phyloP scores from a whole-genome alignment of 2,329 filamentous ascomycete genomes.

The Fusarium nanum region DNA sequence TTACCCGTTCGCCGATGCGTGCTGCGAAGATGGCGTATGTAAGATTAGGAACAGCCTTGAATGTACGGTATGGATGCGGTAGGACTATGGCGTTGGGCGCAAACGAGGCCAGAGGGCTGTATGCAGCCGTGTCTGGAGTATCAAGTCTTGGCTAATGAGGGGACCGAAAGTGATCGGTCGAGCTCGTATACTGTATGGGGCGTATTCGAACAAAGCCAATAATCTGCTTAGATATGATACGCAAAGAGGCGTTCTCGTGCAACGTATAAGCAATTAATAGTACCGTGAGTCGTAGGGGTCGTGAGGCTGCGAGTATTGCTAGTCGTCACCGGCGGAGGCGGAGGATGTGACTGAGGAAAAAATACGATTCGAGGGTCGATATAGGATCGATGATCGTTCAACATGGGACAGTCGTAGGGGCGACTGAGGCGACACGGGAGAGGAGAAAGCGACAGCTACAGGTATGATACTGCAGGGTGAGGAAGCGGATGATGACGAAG shows the following conservation, averaged over 20 bases:
- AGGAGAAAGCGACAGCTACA: conserved; percentile 15
- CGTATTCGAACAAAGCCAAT: conserved; percentile 42
- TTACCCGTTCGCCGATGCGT: conserved; percentile 29
- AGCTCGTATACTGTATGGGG: conserved; percentile 50
- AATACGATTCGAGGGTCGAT: conserved; percentile 34
- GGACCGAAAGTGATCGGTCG: conserved; percentile 44
- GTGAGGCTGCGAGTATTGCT: conserved; percentile 40
- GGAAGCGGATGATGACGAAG: conserved; percentile 22
- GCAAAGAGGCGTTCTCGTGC: conserved; percentile 42
- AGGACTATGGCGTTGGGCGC: conserved; percentile 41
- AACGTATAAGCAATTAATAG: conserved; percentile 42
- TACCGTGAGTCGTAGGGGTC: conserved; percentile 20
- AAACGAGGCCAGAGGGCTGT: conserved; percentile 38
- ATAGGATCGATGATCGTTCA: conserved; percentile 32
- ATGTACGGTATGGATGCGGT: conserved; percentile 34
- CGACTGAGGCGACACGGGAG: conserved; percentile 8
- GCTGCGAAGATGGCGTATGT: conserved; percentile 34
- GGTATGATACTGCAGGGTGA: conserved; percentile 7
- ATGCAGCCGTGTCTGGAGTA: conserved; percentile 43
- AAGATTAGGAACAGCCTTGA: conserved; percentile 17
- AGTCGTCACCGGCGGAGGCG: conserved; percentile 34
- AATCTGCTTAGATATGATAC: conserved; percentile 40
- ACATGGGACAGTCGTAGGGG: conserved; percentile 14
- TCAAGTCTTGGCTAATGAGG: conserved; percentile 37
- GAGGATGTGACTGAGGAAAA: conserved; percentile 27